These are phyloP conservation scores for Triticum urartu DNA, from an alignment of 176 grass and related monocot species.

Conservation along the genomic window DNA sequence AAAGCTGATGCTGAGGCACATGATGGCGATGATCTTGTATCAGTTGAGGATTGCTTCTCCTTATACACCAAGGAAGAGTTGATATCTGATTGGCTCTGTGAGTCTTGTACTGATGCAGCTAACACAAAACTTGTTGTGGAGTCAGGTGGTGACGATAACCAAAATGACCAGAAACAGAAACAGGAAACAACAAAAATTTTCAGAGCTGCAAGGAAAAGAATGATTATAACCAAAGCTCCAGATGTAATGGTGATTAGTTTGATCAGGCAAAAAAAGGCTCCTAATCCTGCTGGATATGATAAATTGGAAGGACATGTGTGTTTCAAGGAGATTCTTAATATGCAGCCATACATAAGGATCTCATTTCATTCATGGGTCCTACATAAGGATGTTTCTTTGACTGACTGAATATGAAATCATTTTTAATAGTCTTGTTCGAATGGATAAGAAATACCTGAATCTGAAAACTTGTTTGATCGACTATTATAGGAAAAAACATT, in stretches of 20 bases:
- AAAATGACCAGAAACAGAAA: conserved; percentile 35
- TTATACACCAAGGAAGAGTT: too few relatives aligned
- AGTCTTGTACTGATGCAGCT: too few relatives aligned
- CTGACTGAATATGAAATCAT: neutral
- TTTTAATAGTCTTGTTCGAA: neutral
- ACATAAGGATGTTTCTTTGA: conserved; percentile 7
- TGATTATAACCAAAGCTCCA: conserved; percentile 60
- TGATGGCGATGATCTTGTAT: too few relatives aligned
- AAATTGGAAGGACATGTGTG: conserved; percentile 74
- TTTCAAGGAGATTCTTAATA: conserved; percentile 73
- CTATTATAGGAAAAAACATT: too few relatives aligned
- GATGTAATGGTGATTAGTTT: conserved; percentile 66
- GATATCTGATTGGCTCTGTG: too few relatives aligned
- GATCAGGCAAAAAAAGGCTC: conserved; percentile 43
- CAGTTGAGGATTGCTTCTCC: too few relatives aligned
- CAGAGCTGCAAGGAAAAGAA: conserved; percentile 73
- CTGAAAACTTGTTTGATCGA: neutral
- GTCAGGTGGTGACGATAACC: neutral
- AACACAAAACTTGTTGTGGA: too few relatives aligned
- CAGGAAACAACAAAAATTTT: conserved; percentile 43
- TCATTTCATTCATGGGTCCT: too few relatives aligned
- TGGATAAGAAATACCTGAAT: conserved; percentile 2
- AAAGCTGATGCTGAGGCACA: too few relatives aligned
- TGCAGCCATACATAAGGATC: conserved; percentile 70
- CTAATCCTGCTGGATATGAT: conserved; percentile 52